phyloP scores from a whole-genome alignment of 257 asterid species.

The Penstemon barbatus region DNA sequence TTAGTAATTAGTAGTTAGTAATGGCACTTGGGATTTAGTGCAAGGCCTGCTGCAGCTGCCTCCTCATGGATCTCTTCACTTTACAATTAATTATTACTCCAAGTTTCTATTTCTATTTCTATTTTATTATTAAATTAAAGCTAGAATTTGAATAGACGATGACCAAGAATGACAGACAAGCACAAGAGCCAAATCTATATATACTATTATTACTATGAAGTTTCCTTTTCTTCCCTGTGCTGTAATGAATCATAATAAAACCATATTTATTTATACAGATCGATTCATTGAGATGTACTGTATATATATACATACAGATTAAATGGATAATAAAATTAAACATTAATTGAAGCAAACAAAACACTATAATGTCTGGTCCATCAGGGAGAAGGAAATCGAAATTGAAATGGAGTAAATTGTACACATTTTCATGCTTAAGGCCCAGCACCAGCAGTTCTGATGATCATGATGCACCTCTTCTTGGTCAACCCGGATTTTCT shows the following conservation, averaged over 20 bases:
- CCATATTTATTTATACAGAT: constrained; percentile 19
- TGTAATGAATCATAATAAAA: constrained; percentile 25
- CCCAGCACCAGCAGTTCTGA: constrained; percentile 29
- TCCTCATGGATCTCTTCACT: constrained; percentile 34
- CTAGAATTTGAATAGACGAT: constrained; percentile 7
- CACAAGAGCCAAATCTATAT: constrained; percentile 34
- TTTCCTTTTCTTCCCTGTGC: neutral
- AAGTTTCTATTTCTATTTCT: constrained; percentile 16
- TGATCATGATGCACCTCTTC: constrained; percentile 17
- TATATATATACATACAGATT: neutral
- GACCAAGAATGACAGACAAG: constrained; percentile 34
- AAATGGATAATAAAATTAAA: constrained; percentile 5
- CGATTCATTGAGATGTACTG: neutral
- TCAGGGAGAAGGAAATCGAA: constrained; percentile 34
- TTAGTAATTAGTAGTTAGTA: neutral
- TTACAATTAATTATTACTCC: too few species aligned
- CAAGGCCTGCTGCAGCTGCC: constrained; percentile 34
- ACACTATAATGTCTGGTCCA: neutral
- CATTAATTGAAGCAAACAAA: constrained; percentile 1
- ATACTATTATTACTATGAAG: too few species aligned
- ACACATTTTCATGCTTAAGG: constrained; percentile 53
- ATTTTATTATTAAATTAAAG: neutral
- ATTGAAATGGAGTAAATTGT: constrained; percentile 60
- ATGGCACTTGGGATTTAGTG: constrained; percentile 37
- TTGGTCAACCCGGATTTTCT: constrained; percentile 52